phyloP scores from a whole-genome alignment of 1,284 basidiomycete species.

The Amylostereum areolatum region DNA sequence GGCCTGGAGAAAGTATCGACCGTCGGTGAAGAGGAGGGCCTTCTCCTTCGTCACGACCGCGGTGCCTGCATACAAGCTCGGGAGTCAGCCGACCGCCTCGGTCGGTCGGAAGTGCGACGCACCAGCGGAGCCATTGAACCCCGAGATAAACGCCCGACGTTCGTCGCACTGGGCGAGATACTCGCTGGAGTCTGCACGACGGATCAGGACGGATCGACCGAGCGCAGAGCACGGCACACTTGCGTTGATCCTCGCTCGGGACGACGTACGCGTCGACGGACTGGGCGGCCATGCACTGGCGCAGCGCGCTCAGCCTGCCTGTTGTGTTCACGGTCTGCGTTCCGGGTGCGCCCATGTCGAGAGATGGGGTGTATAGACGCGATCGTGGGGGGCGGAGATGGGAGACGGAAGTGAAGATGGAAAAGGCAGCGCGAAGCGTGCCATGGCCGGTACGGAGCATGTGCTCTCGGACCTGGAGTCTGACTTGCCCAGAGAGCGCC shows the following conservation, averaged over 20 bases:
- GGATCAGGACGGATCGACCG: not conserved
- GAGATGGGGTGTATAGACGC: constrained; percentile 1
- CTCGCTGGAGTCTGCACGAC: constrained; percentile 76
- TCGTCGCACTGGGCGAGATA: constrained; percentile 84
- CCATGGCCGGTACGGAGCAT: constrained; percentile 7
- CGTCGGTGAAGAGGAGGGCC: constrained; percentile 87
- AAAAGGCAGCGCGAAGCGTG: constrained; percentile 1
- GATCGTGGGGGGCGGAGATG: not conserved
- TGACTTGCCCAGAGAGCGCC: too few species aligned
- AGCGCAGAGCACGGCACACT: constrained; percentile 22
- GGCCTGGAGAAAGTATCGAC: constrained; percentile 92
- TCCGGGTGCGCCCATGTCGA: constrained; percentile 24
- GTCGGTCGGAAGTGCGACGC: constrained; percentile 11
- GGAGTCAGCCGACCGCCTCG: not conserved
- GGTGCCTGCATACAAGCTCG: constrained; percentile 44
- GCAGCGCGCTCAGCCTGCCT: constrained; percentile 50
- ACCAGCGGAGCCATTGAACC: constrained; percentile 93
- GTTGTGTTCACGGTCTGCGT: constrained; percentile 58
- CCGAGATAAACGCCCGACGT: constrained; percentile 82
- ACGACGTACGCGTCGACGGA: constrained; percentile 70
- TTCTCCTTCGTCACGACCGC: constrained; percentile 73
- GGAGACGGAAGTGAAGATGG: constrained; percentile 5
- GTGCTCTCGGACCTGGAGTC: constrained; percentile 1
- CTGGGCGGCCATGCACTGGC: constrained; percentile 61
- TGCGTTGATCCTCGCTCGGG: constrained; percentile 86